Percentiles rank a stretch among this genome's conserved stretches.
These are phyloP conservation scores for Verticillium nubilum DNA, from an alignment of 2,329 filamentous ascomycete genomes.

Conservation along the genomic window DNA sequence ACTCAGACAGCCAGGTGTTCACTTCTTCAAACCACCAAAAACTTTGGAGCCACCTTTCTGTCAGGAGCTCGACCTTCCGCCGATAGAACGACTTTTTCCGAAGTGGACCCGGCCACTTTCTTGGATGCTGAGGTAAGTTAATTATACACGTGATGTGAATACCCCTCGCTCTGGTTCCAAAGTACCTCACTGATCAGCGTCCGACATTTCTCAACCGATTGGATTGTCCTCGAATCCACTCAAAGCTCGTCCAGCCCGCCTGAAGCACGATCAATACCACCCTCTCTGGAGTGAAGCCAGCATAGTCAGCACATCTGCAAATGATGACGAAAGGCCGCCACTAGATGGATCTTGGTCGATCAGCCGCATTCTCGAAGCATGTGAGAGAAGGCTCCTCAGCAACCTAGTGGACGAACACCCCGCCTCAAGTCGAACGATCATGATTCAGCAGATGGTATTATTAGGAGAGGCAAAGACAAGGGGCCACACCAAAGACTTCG, in stretches of 20 bases:
- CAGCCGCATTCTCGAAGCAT: neutral
- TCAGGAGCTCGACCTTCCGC: neutral
- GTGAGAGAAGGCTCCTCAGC: neutral
- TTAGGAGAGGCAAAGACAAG: neutral
- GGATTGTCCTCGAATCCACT: neutral
- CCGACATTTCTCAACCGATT: neutral
- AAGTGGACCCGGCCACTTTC: neutral
- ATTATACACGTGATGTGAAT: neutral
- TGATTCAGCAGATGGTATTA: slow-evolving; percentile 1
- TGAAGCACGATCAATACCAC: neutral
- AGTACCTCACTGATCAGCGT: neutral
- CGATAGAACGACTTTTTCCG: neutral
- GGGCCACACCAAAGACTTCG: neutral
- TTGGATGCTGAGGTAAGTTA: neutral
- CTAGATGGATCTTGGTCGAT: neutral
- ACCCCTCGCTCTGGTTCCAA: neutral
- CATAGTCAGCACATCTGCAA: neutral
- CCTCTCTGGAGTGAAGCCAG: neutral
- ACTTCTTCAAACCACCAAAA: slow-evolving; percentile 6
- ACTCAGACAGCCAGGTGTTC: slow-evolving; percentile 15
- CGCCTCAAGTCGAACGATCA: neutral
- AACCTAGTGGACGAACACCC: neutral
- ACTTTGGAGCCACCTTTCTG: neutral
- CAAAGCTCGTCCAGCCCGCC: neutral
- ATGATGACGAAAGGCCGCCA: neutral